A percentile compares a stretch with the other conserved stretches of the same genome.
phyloP scores from a whole-genome alignment of 306 rosid species.

The Senna siamea region DNA sequence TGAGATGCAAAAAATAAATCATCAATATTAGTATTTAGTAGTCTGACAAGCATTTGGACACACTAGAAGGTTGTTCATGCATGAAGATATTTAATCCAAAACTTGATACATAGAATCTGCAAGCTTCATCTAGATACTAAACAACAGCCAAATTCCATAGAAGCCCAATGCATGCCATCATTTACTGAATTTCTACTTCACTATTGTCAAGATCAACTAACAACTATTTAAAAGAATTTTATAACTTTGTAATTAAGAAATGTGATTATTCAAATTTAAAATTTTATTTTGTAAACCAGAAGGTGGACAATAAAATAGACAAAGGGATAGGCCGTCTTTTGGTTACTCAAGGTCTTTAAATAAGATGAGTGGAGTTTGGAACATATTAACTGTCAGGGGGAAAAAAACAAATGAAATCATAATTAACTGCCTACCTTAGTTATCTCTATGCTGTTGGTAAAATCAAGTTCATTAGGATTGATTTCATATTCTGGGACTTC shows the following conservation, averaged over 20 bases:
- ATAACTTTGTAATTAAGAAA: not conserved
- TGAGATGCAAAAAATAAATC: slow-evolving; percentile 23
- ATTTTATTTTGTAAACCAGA: slow-evolving; percentile 2
- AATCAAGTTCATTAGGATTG: slow-evolving; percentile 85
- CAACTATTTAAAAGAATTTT: not conserved
- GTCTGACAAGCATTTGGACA: not conserved
- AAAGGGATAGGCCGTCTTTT: not conserved
- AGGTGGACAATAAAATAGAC: not conserved
- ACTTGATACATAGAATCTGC: not conserved
- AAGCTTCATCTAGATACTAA: slow-evolving; percentile 6
- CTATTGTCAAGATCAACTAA: slow-evolving; percentile 2
- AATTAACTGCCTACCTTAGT: slow-evolving; percentile 58
- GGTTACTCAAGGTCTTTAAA: slow-evolving; percentile 17
- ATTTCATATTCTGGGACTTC: slow-evolving; percentile 97
- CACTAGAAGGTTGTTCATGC: slow-evolving; percentile 12
- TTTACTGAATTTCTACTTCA: slow-evolving; percentile 3
- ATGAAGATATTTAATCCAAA: not conserved
- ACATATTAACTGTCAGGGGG: not conserved
- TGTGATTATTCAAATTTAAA: not conserved
- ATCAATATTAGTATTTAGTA: not conserved
- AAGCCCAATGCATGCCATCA: slow-evolving; percentile 23
- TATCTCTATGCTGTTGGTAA: slow-evolving; percentile 74
- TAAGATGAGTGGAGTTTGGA: slow-evolving; percentile 15
- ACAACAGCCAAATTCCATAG: slow-evolving; percentile 18
- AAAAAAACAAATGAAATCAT: not conserved